These are phyloP conservation scores for Gymnopus androsaceus DNA, from an alignment of 1,284 basidiomycete genomes.

Conservation along the genomic window DNA sequence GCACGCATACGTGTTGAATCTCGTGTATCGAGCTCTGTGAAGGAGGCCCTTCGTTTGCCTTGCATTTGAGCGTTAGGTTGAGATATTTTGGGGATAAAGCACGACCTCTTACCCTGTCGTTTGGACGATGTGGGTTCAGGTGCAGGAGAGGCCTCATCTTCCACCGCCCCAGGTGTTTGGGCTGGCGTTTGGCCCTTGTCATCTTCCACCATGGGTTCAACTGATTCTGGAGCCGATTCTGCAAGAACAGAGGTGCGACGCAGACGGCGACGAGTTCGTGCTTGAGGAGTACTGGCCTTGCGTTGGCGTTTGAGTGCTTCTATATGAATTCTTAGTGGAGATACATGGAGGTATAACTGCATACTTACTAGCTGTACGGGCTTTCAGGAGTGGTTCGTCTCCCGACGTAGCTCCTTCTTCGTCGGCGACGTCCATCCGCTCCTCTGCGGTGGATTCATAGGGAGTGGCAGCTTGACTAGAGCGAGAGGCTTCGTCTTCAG, in stretches of 20 bases:
- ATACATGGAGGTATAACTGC: neutral
- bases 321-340: neutral
- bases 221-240: constrained; percentile 11
- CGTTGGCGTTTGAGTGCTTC: constrained; percentile 8
- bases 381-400: constrained; percentile 31
- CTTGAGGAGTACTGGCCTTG: constrained; percentile 26
- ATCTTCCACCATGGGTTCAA: constrained; percentile 25
- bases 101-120: constrained; percentile 12
- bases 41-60: constrained; percentile 72
- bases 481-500: constrained; percentile 4
- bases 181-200: no score
- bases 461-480: constrained; percentile 2
- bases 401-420: constrained; percentile 29
- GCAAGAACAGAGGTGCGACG: constrained; percentile 26
- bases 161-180: constrained; percentile 5
- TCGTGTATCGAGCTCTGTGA: constrained; percentile 44
- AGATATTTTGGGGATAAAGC: neutral
- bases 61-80: neutral
- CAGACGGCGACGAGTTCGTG: constrained; percentile 31
- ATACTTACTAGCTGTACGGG: constrained; percentile 34
- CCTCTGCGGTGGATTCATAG: constrained; percentile 16
- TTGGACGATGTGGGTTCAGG: constrained; percentile 7
- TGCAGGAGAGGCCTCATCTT: constrained; percentile 16
- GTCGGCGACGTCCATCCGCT: constrained; percentile 28
- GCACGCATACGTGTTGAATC: constrained; percentile 69